These are phyloP conservation scores for Aspergillus pseudoglaucus DNA, from an alignment of 2,329 filamentous ascomycete species.

Conservation along the genomic window DNA sequence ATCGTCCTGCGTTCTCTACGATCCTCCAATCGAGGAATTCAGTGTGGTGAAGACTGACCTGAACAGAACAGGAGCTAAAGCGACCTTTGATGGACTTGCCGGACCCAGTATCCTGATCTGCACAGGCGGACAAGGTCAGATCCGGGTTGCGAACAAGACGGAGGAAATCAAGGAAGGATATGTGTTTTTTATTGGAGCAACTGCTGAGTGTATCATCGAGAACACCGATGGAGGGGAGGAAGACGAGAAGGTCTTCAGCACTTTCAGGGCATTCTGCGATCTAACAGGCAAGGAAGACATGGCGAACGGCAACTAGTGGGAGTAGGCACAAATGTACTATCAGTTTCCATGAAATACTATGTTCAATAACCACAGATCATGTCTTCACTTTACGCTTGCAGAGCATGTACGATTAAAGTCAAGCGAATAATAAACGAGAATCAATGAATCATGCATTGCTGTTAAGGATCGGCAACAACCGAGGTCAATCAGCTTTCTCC, in stretches of 20 bases:
- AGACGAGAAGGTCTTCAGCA: constrained; percentile 66
- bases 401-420: neutral
- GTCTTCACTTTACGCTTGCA: neutral
- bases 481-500: constrained; percentile 3
- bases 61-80: constrained; percentile 65
- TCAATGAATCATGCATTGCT: constrained; percentile 9
- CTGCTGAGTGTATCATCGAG: constrained; percentile 74
- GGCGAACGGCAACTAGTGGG: constrained; percentile 27
- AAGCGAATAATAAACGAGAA: constrained; percentile 1
- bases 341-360: too few relatives aligned
- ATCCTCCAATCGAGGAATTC: constrained; percentile 96
- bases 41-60: constrained; percentile 77
- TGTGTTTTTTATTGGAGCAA: constrained; percentile 81
- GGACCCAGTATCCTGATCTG: constrained; percentile 92
- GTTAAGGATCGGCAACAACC: constrained; percentile 3
- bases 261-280: constrained; percentile 93
- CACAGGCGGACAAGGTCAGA: constrained; percentile 73
- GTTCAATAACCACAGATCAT: too few relatives aligned
- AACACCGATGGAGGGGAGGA: constrained; percentile 47
- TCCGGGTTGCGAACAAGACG: constrained; percentile 75
- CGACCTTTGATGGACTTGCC: constrained; percentile 76
- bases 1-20: constrained; percentile 70
- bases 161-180: constrained; percentile 67
- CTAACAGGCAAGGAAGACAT: constrained; percentile 49
- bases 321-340: neutral